These are phyloP conservation scores for Silene coronaria DNA, from an alignment of 179 eudicot species.

Conservation along the genomic window DNA sequence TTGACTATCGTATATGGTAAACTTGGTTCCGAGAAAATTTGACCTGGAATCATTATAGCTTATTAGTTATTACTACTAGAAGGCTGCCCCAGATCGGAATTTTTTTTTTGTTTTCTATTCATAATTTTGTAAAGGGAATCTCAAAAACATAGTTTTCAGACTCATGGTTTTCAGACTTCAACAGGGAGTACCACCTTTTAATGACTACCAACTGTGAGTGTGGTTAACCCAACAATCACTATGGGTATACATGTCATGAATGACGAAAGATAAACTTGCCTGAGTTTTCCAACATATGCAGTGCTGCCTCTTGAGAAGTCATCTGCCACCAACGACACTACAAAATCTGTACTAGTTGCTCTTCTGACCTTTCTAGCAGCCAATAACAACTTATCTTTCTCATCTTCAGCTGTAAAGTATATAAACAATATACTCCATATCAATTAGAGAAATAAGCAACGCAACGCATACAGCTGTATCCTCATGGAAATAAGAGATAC, in stretches of 20 bases:
- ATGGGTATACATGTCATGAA: background rate
- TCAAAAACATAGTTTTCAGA: too few relatives aligned
- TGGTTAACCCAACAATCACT: background rate
- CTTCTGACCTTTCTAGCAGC: constrained; percentile 73
- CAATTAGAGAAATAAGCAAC: background rate
- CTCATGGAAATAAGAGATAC: background rate
- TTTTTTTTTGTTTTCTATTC: too few relatives aligned
- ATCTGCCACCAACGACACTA: constrained; percentile 70
- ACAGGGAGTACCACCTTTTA: too few relatives aligned
- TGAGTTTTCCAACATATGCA: constrained; percentile 70
- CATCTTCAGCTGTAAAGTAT: constrained; percentile 64
- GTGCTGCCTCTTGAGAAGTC: constrained; percentile 84
- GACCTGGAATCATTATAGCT: constrained; percentile 43
- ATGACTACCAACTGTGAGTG: too few relatives aligned
- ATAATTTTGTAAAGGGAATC: too few relatives aligned
- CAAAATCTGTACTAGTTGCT: constrained; percentile 71
- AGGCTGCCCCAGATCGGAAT: background rate
- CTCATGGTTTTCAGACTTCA: too few relatives aligned
- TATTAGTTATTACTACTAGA: constrained; percentile 6
- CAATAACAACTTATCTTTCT: constrained; percentile 63
- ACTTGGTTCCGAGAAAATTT: constrained; percentile 85
- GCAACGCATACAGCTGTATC: background rate
- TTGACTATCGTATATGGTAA: constrained; percentile 71
- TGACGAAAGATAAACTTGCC: constrained; percentile 38
- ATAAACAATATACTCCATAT: background rate